phyloP scores from a whole-genome alignment of 257 asterid species.

The Ocimum tenuiflorum region DNA sequence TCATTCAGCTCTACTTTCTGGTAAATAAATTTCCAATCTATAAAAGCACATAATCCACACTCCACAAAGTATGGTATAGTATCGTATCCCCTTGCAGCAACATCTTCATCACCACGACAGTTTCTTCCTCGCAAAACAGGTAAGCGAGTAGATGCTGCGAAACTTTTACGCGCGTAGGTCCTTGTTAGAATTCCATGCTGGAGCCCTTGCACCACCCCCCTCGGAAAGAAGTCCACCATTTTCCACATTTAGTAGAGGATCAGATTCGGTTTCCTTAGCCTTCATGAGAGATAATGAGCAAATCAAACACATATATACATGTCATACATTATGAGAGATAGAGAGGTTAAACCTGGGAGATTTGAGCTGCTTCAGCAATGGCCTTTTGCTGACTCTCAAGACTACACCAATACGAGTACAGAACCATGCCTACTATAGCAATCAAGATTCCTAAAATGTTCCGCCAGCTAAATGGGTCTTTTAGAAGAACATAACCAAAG shows the following conservation, averaged over 20 bases:
- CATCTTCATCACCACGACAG: slow-evolving; percentile 38
- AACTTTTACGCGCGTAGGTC: slow-evolving; percentile 57
- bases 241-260: slow-evolving; percentile 58
- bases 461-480: slow-evolving; percentile 85
- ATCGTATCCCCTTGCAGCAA: slow-evolving; percentile 21
- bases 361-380: slow-evolving; percentile 55
- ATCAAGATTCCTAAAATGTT: slow-evolving; percentile 72
- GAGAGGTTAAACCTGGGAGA: slow-evolving; percentile 52
- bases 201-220: slow-evolving; percentile 31
- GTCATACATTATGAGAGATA: background rate
- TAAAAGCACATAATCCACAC: slow-evolving; percentile 19
- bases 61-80: slow-evolving; percentile 1
- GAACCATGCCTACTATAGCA: slow-evolving; percentile 74
- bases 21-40: slow-evolving; percentile 20
- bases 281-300: slow-evolving; percentile 16
- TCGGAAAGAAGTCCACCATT: slow-evolving; percentile 39
- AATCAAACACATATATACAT: background rate
- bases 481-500: slow-evolving; percentile 70
- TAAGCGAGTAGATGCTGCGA: background rate
- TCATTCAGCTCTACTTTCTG: slow-evolving; percentile 34
- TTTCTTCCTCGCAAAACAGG: slow-evolving; percentile 3
- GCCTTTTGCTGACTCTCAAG: slow-evolving; percentile 67
- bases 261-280: slow-evolving; percentile 60
- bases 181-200: slow-evolving; percentile 73
- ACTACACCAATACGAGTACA: slow-evolving; percentile 63